These are phyloP conservation scores for Coemansia sp. DNA, from an alignment of 192 early-diverging fungal species.

Conservation along the genomic window DNA sequence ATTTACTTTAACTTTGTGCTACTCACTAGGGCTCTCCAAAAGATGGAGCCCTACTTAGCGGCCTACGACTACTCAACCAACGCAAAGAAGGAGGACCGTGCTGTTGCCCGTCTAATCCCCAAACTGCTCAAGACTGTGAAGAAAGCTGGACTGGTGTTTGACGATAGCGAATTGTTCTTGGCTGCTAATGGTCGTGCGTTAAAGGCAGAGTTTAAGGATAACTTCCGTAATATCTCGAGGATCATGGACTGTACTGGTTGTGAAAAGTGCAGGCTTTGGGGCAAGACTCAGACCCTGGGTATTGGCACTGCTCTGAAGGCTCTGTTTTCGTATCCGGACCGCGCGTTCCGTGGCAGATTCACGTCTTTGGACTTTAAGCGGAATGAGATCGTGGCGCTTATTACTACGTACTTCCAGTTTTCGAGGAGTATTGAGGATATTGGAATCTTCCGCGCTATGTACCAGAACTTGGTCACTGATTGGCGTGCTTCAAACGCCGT, in stretches of 20 bases:
- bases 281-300: slow-evolving; percentile 93
- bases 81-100: slow-evolving; percentile 57
- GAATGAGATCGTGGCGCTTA: slow-evolving; percentile 85
- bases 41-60: slow-evolving; percentile 75
- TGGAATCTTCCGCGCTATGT: slow-evolving; percentile 78
- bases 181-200: slow-evolving; percentile 65
- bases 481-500: slow-evolving; percentile 29
- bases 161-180: slow-evolving; percentile 86
- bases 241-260: slow-evolving; percentile 99
- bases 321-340: slow-evolving; percentile 89
- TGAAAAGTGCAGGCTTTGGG: slow-evolving; percentile 99
- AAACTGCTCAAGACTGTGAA: slow-evolving; percentile 36
- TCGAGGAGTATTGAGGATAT: slow-evolving; percentile 84
- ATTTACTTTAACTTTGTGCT: slow-evolving; percentile 94
- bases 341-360: slow-evolving; percentile 52
- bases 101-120: slow-evolving; percentile 44
- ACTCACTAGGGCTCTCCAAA: slow-evolving; percentile 81
- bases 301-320: slow-evolving; percentile 97
- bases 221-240: slow-evolving; percentile 93
- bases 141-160: slow-evolving; percentile 72
- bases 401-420: slow-evolving; percentile 89
- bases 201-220: slow-evolving; percentile 85
- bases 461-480: slow-evolving; percentile 60
- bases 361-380: slow-evolving; percentile 54
- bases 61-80: slow-evolving; percentile 80